Evolutionary conservation across 441 rosid species (phyloP), one percentile per base, ranked within the genome.

Genomic region (Pelargonium myrrhifolium): DNA sequence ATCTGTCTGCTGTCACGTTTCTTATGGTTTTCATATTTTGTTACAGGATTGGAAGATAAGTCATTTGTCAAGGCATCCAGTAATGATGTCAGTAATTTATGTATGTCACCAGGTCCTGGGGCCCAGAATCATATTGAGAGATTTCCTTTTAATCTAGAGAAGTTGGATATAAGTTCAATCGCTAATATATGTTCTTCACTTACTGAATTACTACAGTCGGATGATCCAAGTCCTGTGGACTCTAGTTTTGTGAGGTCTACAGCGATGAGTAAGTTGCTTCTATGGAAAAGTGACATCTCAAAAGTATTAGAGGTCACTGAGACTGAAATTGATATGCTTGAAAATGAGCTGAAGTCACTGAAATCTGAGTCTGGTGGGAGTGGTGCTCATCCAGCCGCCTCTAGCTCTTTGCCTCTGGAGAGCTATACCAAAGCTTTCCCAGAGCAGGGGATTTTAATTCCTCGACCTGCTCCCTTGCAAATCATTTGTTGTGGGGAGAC

Each of bases 321-420:
- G 71, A 80, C 87, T 40, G 96, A 96, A 83, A 93, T 95, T 78
- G 98, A 90, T 75, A 84, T 78, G 2, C 91, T 88, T 71, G 98
- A 92, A 80, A 90, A 73, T 76, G 90, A 93, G 76, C 86, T 84
- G 1, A 85, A 80, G 85, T 70, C 69, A 6, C 74, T 89, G 75
- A 78, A 76, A 79, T 79, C 71, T 68, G 83, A 78, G 66, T 69
- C 75, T 76, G 79, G 86, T 60, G 77, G 72, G 66, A 74, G 69
- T 28, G 40, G 59, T 61, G 74, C 72, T 31, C 66, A 65, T 69
- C 75, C 76, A 14, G 78, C 72, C 5, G 71, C 73, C 26, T 81
- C 86, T 43, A 64, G 79, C 75, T 82, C 83, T 56, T 58, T 74
- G 39, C 72, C 40, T 21, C 71, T 18, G 14, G 87, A 72, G 64